Percentiles rank a stretch among this genome's conserved stretches.
phyloP scores from a whole-genome alignment of 768 basidiomycete genomes.

The Phaffia australis region DNA sequence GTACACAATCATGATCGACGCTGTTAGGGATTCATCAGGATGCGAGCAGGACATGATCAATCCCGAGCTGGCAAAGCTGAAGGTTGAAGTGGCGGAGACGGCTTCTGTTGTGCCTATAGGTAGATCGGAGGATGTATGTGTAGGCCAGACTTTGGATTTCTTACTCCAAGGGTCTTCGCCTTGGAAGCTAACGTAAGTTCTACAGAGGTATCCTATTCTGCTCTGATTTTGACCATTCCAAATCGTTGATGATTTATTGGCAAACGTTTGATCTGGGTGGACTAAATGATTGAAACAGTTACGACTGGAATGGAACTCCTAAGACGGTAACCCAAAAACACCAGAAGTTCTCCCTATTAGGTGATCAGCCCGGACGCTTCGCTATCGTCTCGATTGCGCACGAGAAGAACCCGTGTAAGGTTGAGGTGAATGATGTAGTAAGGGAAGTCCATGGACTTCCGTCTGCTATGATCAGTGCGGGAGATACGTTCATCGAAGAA shows the following conservation, averaged over 20 bases:
- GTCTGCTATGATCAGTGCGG: conserved; percentile 76
- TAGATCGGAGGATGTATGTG: conserved; percentile 67
- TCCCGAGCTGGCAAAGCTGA: conserved; percentile 1
- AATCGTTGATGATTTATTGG: neutral
- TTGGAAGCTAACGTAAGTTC: conserved; percentile 69
- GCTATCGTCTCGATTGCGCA: conserved; percentile 79
- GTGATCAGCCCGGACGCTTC: conserved; percentile 73
- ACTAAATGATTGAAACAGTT: conserved; percentile 43
- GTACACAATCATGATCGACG: conserved; percentile 66
- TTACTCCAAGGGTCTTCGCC: conserved; percentile 87
- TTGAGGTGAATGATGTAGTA: conserved; percentile 60
- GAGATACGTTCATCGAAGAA: conserved; percentile 69
- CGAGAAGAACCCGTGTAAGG: conserved; percentile 67
- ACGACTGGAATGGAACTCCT: conserved; percentile 64
- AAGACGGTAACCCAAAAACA: conserved; percentile 62
- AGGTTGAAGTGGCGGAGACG: conserved; percentile 85
- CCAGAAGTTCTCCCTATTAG: conserved; percentile 74
- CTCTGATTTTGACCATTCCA: neutral
- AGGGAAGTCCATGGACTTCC: conserved; percentile 72
- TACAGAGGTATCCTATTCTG: conserved; percentile 11
- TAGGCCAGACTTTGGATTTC: conserved; percentile 81
- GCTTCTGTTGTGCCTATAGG: conserved; percentile 83
- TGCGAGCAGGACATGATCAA: conserved; percentile 46
- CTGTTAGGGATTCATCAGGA: conserved; percentile 64
- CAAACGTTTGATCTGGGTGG: neutral